These are phyloP conservation scores for Tuber magnatum DNA, from an alignment of 495 filamentous ascomycete genomes.

Conservation along the genomic window DNA sequence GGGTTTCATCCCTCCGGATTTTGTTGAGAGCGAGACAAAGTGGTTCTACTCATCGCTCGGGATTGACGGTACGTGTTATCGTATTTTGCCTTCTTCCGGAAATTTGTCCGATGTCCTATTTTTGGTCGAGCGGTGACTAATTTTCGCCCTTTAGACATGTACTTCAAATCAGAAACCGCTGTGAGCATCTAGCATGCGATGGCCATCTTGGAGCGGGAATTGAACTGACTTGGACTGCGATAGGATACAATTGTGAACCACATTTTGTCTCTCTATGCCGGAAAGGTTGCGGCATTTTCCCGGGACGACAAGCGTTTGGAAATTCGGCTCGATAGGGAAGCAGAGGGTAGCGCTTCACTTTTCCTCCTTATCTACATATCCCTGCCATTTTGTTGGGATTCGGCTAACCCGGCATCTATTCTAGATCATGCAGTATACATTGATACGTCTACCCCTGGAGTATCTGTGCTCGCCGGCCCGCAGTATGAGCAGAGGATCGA, in stretches of 20 bases:
- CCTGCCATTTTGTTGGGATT: background rate
- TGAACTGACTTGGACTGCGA: slow-evolving; percentile 9
- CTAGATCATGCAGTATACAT: slow-evolving; percentile 97
- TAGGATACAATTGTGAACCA: slow-evolving; percentile 78
- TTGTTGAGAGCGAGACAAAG: slow-evolving; percentile 73
- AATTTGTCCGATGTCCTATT: background rate
- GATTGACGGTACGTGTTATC: slow-evolving; percentile 55
- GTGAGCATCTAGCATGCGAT: slow-evolving; percentile 12
- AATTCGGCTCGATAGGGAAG: slow-evolving; percentile 89
- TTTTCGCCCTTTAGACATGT: slow-evolving; percentile 58
- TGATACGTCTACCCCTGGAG: slow-evolving; percentile 85
- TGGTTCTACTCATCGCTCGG: slow-evolving; percentile 98
- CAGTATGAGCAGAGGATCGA: slow-evolving; percentile 91
- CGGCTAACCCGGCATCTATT: slow-evolving; percentile 9
- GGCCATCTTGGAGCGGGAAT: background rate
- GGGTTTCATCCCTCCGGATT: slow-evolving; percentile 76
- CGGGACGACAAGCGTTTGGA: slow-evolving; percentile 89
- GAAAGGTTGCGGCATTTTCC: slow-evolving; percentile 90
- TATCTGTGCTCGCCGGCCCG: slow-evolving; percentile 65
- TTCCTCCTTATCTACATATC: background rate
- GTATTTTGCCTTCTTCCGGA: background rate
- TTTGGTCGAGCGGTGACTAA: slow-evolving; percentile 18
- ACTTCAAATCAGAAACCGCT: slow-evolving; percentile 86
- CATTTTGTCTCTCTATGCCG: slow-evolving; percentile 91
- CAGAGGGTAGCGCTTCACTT: slow-evolving; percentile 30